Evolutionary conservation across 2,329 filamentous ascomycete species (phyloP).

Genomic region (Neopestalotiopsis sp.): DNA sequence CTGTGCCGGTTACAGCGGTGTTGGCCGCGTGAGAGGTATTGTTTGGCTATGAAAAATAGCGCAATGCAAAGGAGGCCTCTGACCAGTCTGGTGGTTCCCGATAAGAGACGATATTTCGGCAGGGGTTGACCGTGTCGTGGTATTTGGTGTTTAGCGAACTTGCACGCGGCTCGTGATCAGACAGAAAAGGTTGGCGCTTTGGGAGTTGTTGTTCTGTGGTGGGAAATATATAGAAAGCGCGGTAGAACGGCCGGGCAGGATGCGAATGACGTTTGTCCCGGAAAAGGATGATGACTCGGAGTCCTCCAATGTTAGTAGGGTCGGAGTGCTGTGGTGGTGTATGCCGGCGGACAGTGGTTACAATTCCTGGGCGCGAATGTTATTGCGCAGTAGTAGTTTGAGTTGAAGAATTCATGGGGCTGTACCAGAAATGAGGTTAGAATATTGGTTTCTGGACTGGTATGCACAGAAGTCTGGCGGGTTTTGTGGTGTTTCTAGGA

Average conservation of each 20-base stretch:
- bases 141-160: neutral
- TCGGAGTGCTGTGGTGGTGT: neutral
- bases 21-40: slow-evolving; percentile 30
- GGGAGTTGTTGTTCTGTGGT: neutral
- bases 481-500: slow-evolving; percentile 2
- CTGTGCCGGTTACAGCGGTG: slow-evolving; percentile 37
- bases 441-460: neutral
- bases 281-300: neutral
- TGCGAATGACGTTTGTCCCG: slow-evolving; percentile 1
- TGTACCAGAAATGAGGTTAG: neutral
- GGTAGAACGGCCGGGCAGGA: neutral
- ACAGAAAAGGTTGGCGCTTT: neutral
- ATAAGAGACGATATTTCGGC: neutral
- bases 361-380: neutral
- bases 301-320: too few relatives aligned
- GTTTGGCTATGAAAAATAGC: slow-evolving; percentile 30
- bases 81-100: neutral
- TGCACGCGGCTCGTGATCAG: neutral
- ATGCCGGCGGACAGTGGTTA: neutral
- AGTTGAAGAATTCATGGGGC: neutral
- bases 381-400: neutral
- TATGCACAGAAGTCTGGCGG: neutral
- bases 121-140: neutral
- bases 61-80: slow-evolving; percentile 24
- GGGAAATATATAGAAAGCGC: neutral